Conservation (phyloP, 345 rosid species). For the Pugionium dolabratum region DNA sequence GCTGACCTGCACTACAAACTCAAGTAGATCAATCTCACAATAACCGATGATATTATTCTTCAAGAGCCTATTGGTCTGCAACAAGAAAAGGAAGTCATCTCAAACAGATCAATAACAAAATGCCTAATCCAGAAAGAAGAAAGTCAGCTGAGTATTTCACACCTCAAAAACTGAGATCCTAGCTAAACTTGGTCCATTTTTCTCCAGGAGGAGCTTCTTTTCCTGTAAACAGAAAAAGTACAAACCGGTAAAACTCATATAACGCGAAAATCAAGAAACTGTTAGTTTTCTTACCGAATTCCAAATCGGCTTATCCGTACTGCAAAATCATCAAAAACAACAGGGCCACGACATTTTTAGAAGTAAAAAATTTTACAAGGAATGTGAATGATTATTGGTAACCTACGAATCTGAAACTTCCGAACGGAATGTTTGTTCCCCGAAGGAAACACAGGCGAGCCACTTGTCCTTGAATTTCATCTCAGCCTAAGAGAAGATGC, state of each 20-base stretch:
- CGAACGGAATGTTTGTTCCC: slow-evolving; percentile 87
- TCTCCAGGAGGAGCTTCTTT: slow-evolving; percentile 85
- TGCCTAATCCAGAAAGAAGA: slow-evolving; percentile 17
- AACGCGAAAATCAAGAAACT: neutral
- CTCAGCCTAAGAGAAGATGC: slow-evolving; percentile 60
- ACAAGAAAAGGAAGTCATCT: slow-evolving; percentile 19
- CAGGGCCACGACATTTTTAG: neutral
- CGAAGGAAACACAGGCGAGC: slow-evolving; percentile 90
- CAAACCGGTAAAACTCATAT: neutral
- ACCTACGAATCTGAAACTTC: slow-evolving; percentile 66
- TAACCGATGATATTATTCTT: slow-evolving; percentile 82
- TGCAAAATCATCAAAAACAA: slow-evolving; percentile 48
- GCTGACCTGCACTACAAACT: slow-evolving; percentile 63
- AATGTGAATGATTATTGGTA: neutral
- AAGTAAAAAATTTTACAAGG: neutral
- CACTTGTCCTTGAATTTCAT: slow-evolving; percentile 87
- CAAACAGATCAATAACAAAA: slow-evolving; percentile 13
- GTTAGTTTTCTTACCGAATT: slow-evolving; percentile 60
- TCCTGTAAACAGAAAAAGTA: slow-evolving; percentile 48
- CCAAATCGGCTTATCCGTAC: slow-evolving; percentile 89
- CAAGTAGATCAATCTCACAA: slow-evolving; percentile 81
- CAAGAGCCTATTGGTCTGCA: slow-evolving; percentile 81
- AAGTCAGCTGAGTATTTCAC: slow-evolving; percentile 14
- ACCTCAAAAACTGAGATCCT: slow-evolving; percentile 94
- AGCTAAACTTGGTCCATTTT: slow-evolving; percentile 74